Base-by-base conservation (phyloP, 1,284 basidiomycete species). In the Taiwanofungus camphoratus region DNA sequence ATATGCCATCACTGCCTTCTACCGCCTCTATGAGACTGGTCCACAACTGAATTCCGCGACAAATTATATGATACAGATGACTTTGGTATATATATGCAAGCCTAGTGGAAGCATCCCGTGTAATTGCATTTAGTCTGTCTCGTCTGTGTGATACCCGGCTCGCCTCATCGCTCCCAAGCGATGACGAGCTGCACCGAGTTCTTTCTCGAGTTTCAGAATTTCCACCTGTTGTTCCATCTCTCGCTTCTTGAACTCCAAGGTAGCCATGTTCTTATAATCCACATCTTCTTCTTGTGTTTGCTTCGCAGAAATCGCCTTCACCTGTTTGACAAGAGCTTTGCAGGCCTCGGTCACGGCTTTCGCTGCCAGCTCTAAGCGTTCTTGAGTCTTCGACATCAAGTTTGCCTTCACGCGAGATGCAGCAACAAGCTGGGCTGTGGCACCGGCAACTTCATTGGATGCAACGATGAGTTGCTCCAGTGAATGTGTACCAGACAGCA, bases 161-260 rank as follows among this genome's bases (percentile, higher is more conserved):
- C 92, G 77, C 48, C 92, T 77, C 89, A 95, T 95, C 37, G 82
- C 83, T 34, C 92, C 93, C 51, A 96, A 66, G 50, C 82, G 75
- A 63, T 92, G 82, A 45, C 92, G 76, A 19, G 92, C 89, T 27
- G 87, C 91, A 37, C 87, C 89, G 26, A 99, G 72, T 9, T 97
- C 92, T 73, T 97, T 97, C 74, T 98, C 95, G 56, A 98, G 69
- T 61, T 87, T 94, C 53, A 99, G 73, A 52, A 99, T 97, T 64
- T 96, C 91, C 35, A 99, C 96, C 68, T 98, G 95, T 63, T 96
- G 92, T 69, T 99, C 95, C 93, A 99, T 98, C 76, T 97, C 93
- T 39, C 82, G 74, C 57, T 82, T 88, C 77, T 99, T 99, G 81
- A 97, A 98, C 68, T 99, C 95, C 62, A 98, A 76, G 36, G 74